These are phyloP conservation scores for Podaxis sp. DNA, from an alignment of 768 basidiomycete species.

Conservation along the genomic window DNA sequence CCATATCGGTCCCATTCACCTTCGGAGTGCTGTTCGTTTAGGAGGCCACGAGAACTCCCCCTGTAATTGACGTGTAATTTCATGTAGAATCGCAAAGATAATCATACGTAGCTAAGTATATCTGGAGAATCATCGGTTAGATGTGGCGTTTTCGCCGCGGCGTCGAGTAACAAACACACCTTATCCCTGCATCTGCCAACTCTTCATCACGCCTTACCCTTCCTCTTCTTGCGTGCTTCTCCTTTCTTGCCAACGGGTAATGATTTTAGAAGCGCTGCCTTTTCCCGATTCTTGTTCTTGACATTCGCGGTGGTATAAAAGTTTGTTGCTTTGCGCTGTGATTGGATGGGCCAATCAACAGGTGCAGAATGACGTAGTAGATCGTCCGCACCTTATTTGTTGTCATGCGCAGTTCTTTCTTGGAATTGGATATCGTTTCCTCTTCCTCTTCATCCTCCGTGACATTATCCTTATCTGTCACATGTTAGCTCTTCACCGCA, in stretches of 20 bases:
- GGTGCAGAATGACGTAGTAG: constrained; percentile 7
- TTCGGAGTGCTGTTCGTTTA: not conserved
- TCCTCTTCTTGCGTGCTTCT: constrained; percentile 34
- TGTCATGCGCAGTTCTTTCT: constrained; percentile 79
- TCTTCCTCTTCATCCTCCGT: constrained; percentile 29
- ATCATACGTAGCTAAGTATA: not conserved
- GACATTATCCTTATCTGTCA: constrained; percentile 1
- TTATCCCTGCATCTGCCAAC: not conserved
- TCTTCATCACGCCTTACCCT: constrained; percentile 15
- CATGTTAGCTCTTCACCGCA: not conserved
- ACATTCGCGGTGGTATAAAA: constrained; percentile 85
- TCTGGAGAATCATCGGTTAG: constrained; percentile 5
- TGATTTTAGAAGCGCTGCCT: constrained; percentile 55
- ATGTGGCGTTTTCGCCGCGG: constrained; percentile 2
- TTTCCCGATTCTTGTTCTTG: constrained; percentile 79
- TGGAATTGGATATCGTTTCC: constrained; percentile 16
- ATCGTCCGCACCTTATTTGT: constrained; percentile 73
- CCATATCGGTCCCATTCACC: not conserved
- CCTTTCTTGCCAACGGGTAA: constrained; percentile 48
- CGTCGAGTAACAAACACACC: constrained; percentile 9
- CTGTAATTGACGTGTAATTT: not conserved
- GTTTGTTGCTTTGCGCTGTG: constrained; percentile 81
- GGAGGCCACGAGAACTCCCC: not conserved
- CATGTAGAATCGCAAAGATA: not conserved
- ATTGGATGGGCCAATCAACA: constrained; percentile 6